Base-by-base conservation (phyloP, 176 grass and related monocot species). In the Aegilops sharonensis region DNA sequence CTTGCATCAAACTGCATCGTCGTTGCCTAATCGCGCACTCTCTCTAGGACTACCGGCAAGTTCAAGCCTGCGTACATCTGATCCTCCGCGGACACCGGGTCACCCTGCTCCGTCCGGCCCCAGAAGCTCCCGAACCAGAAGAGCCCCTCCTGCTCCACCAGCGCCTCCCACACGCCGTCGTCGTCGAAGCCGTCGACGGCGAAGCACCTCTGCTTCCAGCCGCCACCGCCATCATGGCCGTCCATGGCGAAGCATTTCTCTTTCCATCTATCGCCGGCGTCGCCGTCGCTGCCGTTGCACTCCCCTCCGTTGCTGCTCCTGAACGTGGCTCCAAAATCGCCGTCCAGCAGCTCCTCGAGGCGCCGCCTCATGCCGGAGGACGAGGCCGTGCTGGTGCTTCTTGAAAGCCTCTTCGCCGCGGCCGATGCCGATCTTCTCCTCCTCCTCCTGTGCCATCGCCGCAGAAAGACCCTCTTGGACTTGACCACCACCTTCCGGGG, bases 81-180 rank as follows among this genome's bases (percentile, higher is more conserved):
- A 20, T 87, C 77, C 3, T 71, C 89, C 47, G 35, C 76, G 0
- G 59, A 5, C 40, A 6, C 81, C 14, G 27, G 61, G 8, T 25
- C 61, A 10, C 67, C 77, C 63, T 71, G 62, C 70, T 85, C 81
- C 23, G 52, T 35, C 63, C 82, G 89, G 70, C 89, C 91, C 95
- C 95, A 95, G 71, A 98, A 98, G 87, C 93, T 98, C 59, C 95
- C 95, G 83, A 98, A 98, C 93, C 93, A 98, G 76, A 98, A 92
- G 39, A 91, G 82, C 8, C 93, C 93, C 82, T 83, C 84, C 57
- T 89, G 83, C 37, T 82, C 85, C 18, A 85, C 64, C 37, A 97
- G 75, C 81, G 88, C 85, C 85, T 78, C 84, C 92, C 89, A 97
- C 57, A 83, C 78, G 52, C 56, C 73, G 65, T 39, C 17, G 36